Base-by-base conservation (phyloP, 73 alveolate species). In the Paramecium pentaurelia region DNA sequence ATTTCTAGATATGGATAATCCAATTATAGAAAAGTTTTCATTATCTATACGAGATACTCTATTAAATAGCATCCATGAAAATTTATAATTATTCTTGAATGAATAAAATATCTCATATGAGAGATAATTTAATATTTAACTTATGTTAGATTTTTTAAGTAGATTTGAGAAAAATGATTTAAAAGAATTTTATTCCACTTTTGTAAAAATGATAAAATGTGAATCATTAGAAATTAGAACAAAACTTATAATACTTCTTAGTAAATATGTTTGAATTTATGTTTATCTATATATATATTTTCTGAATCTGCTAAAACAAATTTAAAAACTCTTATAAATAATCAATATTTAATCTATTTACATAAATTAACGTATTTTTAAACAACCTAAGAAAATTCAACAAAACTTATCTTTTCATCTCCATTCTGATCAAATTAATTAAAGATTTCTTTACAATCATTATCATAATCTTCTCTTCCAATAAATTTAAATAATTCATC, bases 401-500 rank as follows among this genome's bases (percentile, higher is more conserved):
- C 12, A 47, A 45, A 80, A 80, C 91, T 80, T 10, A 80, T 44
- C 9, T 47, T 40, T 25, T 80, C 34, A 49, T 80, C 91, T 25
- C 49, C 47, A 80, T 80, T 49, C 44, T 34, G 58, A 80, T 80
- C 91, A 80, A 80, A 80, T 45, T 34, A n/a, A 28, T 45, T 25
- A 10, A 80, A 80, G 9, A 80, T 40, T 28, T 80, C 91, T 49
- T 80, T 80, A 14, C 91, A 80, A 36, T 73, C 84, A 64, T 64
- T 64, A 14, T 64, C 84, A 30, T 14, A 38, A 2, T 80, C 91
- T 14, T 42, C 58, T 42, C 64, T 34, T 14, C 91, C 91, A 18
- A 80, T 22, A 44, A 80, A 25, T 80, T 45, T 20, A 28, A 47
- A 40, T 80, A 80, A 20, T 22, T 80, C 91, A 80, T 80, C 91